A percentile compares a stretch with the other conserved stretches of the same genome.
Evolutionary conservation across 139 green algal species (phyloP).

Genomic region (Chlorella sp.): DNA sequence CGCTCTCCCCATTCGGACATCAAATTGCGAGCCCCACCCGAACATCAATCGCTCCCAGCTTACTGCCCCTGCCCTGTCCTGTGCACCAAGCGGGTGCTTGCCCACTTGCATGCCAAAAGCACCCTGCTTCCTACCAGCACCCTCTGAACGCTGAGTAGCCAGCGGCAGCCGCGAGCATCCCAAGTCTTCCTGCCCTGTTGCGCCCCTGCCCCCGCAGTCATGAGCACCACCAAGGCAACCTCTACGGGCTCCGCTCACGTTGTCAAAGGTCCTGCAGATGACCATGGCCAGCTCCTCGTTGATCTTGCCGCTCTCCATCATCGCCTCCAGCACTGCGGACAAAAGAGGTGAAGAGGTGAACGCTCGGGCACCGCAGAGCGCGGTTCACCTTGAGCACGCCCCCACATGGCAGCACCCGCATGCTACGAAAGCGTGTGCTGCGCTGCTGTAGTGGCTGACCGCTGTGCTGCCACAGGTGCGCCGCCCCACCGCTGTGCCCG

Average conservation of each 20-base stretch:
- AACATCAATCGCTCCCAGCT: too few species aligned
- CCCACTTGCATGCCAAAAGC: neutral
- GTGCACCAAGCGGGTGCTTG: neutral
- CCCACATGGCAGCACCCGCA: neutral
- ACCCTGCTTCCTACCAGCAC: neutral
- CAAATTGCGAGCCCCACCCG: too few species aligned
- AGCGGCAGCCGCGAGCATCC: neutral
- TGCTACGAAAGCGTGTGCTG: neutral
- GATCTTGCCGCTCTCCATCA: constrained; percentile 18
- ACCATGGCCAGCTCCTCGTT: neutral
- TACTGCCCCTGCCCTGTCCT: too few species aligned
- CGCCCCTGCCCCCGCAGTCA: too few species aligned
- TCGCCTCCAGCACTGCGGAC: constrained; percentile 19
- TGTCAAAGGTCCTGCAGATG: constrained; percentile 1
- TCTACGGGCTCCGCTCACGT: neutral
- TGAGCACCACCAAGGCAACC: neutral
- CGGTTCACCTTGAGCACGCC: neutral
- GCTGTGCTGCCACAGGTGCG: neutral
- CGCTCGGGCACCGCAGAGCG: too few species aligned
- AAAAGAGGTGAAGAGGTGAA: neutral
- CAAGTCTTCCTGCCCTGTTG: too few species aligned
- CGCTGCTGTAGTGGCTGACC: neutral
- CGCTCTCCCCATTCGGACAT: too few species aligned
- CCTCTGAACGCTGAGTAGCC: neutral
- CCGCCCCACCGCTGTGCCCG: neutral